These are phyloP conservation scores for Podaxis sp. DNA, from an alignment of 768 basidiomycete genomes.

Conservation along the genomic window DNA sequence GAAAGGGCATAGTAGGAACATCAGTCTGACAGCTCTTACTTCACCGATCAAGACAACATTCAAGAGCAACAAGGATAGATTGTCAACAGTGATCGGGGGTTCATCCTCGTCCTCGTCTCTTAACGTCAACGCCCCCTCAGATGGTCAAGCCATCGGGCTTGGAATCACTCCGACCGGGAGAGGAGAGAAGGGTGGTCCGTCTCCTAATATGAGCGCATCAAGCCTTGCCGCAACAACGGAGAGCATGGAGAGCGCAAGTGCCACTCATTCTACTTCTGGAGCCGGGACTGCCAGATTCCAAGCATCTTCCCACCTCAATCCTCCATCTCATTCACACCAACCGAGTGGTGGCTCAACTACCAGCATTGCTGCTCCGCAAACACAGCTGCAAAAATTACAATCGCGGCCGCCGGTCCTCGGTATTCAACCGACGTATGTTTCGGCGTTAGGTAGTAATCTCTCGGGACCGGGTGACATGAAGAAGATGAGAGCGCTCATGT, in stretches of 20 bases:
- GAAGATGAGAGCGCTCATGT: slow-evolving; percentile 42
- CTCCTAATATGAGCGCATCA: slow-evolving; percentile 8
- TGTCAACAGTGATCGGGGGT: slow-evolving; percentile 18
- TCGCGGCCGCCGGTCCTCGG: slow-evolving; percentile 50
- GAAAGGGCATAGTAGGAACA: slow-evolving; percentile 22
- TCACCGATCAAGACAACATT: slow-evolving; percentile 23
- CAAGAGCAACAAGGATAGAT: slow-evolving; percentile 21
- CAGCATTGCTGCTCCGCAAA: slow-evolving; percentile 5
- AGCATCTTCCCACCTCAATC: background rate
- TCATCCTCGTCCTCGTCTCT: slow-evolving; percentile 8
- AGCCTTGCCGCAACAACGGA: slow-evolving; percentile 5
- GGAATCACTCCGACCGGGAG: background rate
- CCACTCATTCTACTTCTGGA: background rate
- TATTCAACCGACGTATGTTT: slow-evolving; percentile 61
- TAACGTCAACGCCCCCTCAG: background rate
- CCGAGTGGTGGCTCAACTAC: slow-evolving; percentile 1
- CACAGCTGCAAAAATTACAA: slow-evolving; percentile 19
- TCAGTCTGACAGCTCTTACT: slow-evolving; percentile 21
- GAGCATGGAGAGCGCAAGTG: slow-evolving; percentile 4
- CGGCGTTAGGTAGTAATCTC: slow-evolving; percentile 24
- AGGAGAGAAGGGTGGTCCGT: background rate
- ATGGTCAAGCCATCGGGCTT: background rate
- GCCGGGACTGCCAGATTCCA: background rate
- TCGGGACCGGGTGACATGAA: slow-evolving; percentile 12
- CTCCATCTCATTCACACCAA: slow-evolving; percentile 1